Percentiles rank a stretch among this genome's conserved stretches.
Conservation (phyloP, 2,329 filamentous ascomycete species). For the Diaporthe sp. region DNA sequence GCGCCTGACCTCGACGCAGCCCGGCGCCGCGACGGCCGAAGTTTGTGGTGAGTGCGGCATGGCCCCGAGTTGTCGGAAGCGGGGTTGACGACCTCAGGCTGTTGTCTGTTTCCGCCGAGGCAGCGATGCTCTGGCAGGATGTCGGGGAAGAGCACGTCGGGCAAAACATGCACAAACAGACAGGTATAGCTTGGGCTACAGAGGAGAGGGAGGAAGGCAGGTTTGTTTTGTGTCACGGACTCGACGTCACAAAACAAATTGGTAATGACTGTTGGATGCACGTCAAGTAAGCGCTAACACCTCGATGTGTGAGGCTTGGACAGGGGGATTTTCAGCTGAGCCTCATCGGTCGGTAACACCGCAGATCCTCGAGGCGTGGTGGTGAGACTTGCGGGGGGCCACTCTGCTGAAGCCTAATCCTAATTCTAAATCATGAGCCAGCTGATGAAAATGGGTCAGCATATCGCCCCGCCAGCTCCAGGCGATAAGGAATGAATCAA, state of each 20-base stretch:
- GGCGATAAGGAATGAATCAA: neutral
- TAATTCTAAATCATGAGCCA: neutral
- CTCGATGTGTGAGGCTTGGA: slow-evolving; percentile 34
- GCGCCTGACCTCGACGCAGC: slow-evolving; percentile 17
- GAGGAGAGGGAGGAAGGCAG: slow-evolving; percentile 2
- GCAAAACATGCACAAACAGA: neutral
- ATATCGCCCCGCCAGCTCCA: neutral
- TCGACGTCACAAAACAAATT: slow-evolving; percentile 28
- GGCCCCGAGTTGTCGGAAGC: neutral
- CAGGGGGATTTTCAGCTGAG: slow-evolving; percentile 38
- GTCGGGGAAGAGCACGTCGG: neutral
- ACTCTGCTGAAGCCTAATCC: neutral
- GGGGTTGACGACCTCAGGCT: neutral
- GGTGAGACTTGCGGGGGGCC: slow-evolving; percentile 18
- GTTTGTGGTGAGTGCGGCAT: neutral
- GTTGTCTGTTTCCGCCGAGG: neutral
- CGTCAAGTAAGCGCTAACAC: slow-evolving; percentile 37
- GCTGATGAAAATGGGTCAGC: neutral
- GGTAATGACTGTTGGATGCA: slow-evolving; percentile 21
- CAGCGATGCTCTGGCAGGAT: neutral
- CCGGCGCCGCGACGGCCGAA: neutral
- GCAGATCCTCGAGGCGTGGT: slow-evolving; percentile 16
- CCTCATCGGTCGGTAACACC: slow-evolving; percentile 34
- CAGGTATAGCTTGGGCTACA: neutral
- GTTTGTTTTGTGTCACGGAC: neutral